Conservation (phyloP, 2,329 filamentous ascomycete genomes). For the Scorias spongiosa region DNA sequence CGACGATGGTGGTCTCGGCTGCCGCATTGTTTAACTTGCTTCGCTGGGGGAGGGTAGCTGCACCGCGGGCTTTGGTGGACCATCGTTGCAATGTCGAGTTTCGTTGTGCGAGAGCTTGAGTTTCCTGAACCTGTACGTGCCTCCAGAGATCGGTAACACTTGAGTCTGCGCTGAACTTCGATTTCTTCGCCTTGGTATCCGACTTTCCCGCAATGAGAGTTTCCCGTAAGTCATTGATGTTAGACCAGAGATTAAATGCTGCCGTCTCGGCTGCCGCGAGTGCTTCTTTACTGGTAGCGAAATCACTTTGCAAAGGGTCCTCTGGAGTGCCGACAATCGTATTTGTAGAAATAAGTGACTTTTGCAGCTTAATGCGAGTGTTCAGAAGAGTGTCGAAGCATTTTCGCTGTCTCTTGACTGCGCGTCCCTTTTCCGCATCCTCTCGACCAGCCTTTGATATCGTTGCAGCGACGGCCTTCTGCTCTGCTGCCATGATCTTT, state of each 20-base stretch:
- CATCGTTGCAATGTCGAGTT: constrained; percentile 73
- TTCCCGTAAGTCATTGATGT: constrained; percentile 54
- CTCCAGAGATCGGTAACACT: constrained; percentile 56
- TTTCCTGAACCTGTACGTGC: constrained; percentile 52
- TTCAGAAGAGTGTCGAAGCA: constrained; percentile 82
- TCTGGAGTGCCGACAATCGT: constrained; percentile 37
- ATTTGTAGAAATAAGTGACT: constrained; percentile 71
- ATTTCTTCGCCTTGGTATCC: constrained; percentile 45
- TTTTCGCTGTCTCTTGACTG: constrained; percentile 72
- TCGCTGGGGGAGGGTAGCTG: constrained; percentile 40
- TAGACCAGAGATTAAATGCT: constrained; percentile 71
- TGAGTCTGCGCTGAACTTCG: constrained; percentile 37
- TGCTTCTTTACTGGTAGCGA: constrained; percentile 17
- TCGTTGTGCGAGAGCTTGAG: constrained; percentile 43
- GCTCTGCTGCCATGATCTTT: constrained; percentile 52
- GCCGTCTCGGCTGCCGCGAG: constrained; percentile 72
- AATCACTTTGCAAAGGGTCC: constrained; percentile 10
- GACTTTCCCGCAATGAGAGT: constrained; percentile 39
- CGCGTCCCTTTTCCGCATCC: constrained; percentile 71
- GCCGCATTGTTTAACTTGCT: constrained; percentile 44
- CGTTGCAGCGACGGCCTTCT: constrained; percentile 49
- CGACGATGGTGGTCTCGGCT: constrained; percentile 50
- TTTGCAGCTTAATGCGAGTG: constrained; percentile 82
- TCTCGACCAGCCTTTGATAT: constrained; percentile 53
- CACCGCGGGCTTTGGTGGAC: constrained; percentile 61